A percentile compares a stretch with the other conserved stretches of the same genome.
Evolutionary conservation across 2,329 filamentous ascomycete species (phyloP).

Genomic region (Xylaria sp.): DNA sequence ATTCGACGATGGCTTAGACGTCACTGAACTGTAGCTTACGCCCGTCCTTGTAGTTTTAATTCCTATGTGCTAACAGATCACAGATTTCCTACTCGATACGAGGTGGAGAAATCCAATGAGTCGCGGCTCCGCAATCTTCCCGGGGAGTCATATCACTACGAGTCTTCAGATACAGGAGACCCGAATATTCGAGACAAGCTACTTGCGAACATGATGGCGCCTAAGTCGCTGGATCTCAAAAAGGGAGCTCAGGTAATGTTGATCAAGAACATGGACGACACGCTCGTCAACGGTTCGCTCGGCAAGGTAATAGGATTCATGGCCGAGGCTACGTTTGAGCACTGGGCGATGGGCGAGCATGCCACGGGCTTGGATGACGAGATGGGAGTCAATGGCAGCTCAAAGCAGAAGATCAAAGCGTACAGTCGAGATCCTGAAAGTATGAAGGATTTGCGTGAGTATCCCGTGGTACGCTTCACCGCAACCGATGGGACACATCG

Average conservation of each 20-base stretch:
- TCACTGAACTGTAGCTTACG: slow-evolving; percentile 77
- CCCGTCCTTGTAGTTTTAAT: not conserved
- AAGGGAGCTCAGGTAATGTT: slow-evolving; percentile 97
- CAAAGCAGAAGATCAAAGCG: slow-evolving; percentile 67
- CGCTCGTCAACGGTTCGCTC: slow-evolving; percentile 91
- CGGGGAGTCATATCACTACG: slow-evolving; percentile 74
- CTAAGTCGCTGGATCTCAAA: slow-evolving; percentile 81
- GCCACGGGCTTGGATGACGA: slow-evolving; percentile 58
- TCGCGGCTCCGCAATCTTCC: slow-evolving; percentile 77
- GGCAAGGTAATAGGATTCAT: slow-evolving; percentile 88
- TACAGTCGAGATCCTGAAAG: slow-evolving; percentile 58
- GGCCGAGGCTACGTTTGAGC: slow-evolving; percentile 56
- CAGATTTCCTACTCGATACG: slow-evolving; percentile 85
- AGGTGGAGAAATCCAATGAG: slow-evolving; percentile 89
- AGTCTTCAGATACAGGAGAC: slow-evolving; percentile 83
- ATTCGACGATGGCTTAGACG: slow-evolving; percentile 79
- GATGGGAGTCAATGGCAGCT: slow-evolving; percentile 52
- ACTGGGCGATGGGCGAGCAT: slow-evolving; percentile 48
- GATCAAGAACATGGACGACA: slow-evolving; percentile 98
- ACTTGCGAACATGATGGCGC: slow-evolving; percentile 92
- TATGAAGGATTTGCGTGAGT: slow-evolving; percentile 67
- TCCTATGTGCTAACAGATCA: slow-evolving; percentile 27
- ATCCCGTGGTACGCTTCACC: slow-evolving; percentile 86
- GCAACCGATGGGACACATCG: slow-evolving; percentile 81
- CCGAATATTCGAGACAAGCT: slow-evolving; percentile 77